Base-by-base conservation (phyloP, 1,284 basidiomycete genomes). In the Leccinum angustisporum region DNA sequence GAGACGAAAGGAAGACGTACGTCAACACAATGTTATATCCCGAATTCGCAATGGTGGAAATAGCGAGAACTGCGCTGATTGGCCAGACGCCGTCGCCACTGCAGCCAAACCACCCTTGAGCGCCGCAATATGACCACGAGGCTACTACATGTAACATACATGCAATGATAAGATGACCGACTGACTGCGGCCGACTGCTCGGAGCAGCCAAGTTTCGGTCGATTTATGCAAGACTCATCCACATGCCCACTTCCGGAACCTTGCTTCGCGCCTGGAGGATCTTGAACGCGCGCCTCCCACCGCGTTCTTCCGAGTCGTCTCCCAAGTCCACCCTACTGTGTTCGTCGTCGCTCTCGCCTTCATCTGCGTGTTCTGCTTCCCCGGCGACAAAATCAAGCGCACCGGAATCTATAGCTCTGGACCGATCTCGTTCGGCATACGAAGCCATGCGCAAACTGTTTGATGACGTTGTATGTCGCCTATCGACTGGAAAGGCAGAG, bases 21-120 rank as follows among this genome's bases (percentile, higher is more conserved):
- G 87, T 86, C 2, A 88, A 84, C 8, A 94, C 84, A 65, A 95
- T 91, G 76, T 95, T 94, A 75, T 95, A 91, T 6, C 92, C 92
- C n/a, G 80, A 68, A 30, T 80, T 75, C 11, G 89, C 87, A 54
- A 94, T 80, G 13, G 86, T 80, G 8, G 83, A 77, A 59, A 93
- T 82, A 2, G 92, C 86, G 77, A 95, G 71, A 92, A 91, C 72
- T 94, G 92, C 0, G 94, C 94, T 0, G 90, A 81, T 70, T 93
- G 91, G 2, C 93, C 94, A 60, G 89, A 92, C 0, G 91, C 77
- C 0, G 89, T 82, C 2, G 93, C 92, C 1, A 95, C 83, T 13
- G 92, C 93, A 0, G 89, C 92, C 4, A 81, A 81, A 30, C 94
- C 94, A 13, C 91, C 91, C 72, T 95, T 93, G 34, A 95, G 82